Evolutionary conservation across 495 filamentous ascomycete species (phyloP).

Genomic region (Bacidia rubella): DNA sequence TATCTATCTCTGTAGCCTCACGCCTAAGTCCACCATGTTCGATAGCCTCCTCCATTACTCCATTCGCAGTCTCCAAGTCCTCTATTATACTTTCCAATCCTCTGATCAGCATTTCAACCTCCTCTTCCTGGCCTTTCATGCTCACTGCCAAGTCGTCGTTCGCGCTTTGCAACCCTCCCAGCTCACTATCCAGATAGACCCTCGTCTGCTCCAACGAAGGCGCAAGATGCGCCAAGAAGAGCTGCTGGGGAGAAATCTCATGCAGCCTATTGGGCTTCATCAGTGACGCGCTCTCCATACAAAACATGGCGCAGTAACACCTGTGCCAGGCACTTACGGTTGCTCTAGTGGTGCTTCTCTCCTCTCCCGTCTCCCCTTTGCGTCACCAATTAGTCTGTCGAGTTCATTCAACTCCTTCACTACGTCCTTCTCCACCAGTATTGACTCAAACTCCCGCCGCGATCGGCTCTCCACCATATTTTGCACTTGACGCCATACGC

Average conservation of each 20-base stretch:
- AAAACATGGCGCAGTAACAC: not conserved
- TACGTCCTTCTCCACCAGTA: constrained; percentile 56
- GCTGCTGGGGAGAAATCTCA: constrained; percentile 49
- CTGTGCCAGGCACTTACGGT: constrained; percentile 24
- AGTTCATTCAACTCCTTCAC: constrained; percentile 68
- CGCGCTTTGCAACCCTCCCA: constrained; percentile 47
- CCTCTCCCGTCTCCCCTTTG: constrained; percentile 41
- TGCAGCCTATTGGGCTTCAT: constrained; percentile 45
- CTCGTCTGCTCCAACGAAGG: constrained; percentile 52
- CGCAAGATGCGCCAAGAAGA: constrained; percentile 57
- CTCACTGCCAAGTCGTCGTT: constrained; percentile 51
- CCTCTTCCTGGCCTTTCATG: constrained; percentile 52
- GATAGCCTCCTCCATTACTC: constrained; percentile 31
- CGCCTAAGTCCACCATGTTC: constrained; percentile 29
- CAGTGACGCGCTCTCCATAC: not conserved
- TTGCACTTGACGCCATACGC: constrained; percentile 58
- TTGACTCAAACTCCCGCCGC: constrained; percentile 59
- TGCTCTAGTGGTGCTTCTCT: constrained; percentile 15
- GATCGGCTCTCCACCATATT: constrained; percentile 48
- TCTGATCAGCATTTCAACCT: constrained; percentile 55
- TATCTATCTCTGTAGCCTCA: constrained; percentile 32
- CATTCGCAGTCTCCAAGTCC: constrained; percentile 55
- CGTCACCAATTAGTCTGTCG: constrained; percentile 61
- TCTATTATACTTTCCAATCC: constrained; percentile 51
- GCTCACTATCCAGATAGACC: constrained; percentile 42